Conservation (phyloP, 1,139 yeast genomes). For the Pichia kudriavzevii region DNA sequence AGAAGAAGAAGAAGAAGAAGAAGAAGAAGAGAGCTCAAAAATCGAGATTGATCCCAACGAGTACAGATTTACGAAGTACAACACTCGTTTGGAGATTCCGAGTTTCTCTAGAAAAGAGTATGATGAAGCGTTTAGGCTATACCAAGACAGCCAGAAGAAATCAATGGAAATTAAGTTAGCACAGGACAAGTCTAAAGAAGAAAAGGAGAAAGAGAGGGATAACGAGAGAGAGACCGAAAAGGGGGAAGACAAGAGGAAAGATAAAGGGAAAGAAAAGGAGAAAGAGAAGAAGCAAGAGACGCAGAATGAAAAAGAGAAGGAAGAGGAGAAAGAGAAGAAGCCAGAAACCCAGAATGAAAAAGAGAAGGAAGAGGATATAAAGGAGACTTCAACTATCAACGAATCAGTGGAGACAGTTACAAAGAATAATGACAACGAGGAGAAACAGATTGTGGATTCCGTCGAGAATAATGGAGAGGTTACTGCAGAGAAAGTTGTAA, state of each 20-base stretch:
- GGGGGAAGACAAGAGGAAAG: neutral
- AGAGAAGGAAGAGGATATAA: neutral
- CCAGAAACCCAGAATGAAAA: neutral
- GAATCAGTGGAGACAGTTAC: neutral
- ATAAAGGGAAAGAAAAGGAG: neutral
- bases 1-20: neutral
- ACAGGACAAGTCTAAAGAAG: conserved; percentile 7
- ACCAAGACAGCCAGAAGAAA: conserved; percentile 2
- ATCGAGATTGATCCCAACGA: conserved; percentile 34
- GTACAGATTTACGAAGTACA: conserved; percentile 70
- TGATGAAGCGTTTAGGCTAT: conserved; percentile 23
- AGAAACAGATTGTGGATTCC: neutral
- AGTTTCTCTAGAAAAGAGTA: conserved; percentile 61
- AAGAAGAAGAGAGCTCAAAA: neutral
- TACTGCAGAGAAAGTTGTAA: neutral
- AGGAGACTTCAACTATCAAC: neutral
- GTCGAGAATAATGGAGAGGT: too few relatives aligned
- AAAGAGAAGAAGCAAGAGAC: neutral
- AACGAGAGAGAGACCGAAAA: neutral
- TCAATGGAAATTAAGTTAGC: conserved; percentile 2
- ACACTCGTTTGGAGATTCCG: conserved; percentile 65
- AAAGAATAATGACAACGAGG: neutral
- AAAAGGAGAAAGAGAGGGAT: neutral
- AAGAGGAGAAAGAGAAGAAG: neutral
- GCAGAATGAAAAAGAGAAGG: neutral